These are phyloP conservation scores for Paraleonurus japonicus DNA, from an alignment of 257 asterid species.

Conservation along the genomic window DNA sequence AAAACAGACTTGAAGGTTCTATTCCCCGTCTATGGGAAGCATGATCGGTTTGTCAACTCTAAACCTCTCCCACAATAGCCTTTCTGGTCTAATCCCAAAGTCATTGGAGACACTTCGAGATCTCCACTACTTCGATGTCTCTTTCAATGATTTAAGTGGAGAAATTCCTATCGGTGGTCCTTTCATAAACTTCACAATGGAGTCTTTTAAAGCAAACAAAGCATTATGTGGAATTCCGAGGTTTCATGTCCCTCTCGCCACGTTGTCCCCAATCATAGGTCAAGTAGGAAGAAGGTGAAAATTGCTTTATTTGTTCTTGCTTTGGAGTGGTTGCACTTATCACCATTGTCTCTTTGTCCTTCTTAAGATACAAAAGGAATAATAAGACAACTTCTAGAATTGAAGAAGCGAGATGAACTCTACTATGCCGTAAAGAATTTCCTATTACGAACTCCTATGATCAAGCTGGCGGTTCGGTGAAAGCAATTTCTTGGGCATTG, in stretches of 20 bases:
- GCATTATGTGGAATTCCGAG: slow-evolving; percentile 5
- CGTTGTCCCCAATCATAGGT: not conserved
- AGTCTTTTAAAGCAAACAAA: not conserved
- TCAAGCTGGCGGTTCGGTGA: not conserved
- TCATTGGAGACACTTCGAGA: not conserved
- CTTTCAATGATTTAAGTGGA: not conserved
- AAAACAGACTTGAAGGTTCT: not conserved
- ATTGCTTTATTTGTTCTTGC: not conserved
- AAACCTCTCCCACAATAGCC: not conserved
- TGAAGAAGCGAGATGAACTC: not conserved
- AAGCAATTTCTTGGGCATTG: not conserved
- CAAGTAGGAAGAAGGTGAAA: not conserved
- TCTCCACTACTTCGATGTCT: not conserved
- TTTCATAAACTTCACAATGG: not conserved
- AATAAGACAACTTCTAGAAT: not conserved
- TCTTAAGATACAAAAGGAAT: not conserved
- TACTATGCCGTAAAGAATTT: not conserved
- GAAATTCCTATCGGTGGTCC: not conserved
- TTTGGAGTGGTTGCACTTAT: not conserved
- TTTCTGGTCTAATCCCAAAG: not conserved
- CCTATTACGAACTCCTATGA: not conserved
- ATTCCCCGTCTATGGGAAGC: slow-evolving; percentile 1
- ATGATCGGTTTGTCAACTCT: not conserved
- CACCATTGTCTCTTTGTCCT: not conserved
- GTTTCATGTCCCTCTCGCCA: slow-evolving; percentile 2